phyloP scores from a whole-genome alignment of 2,329 filamentous ascomycete genomes.

The Aureobasidium sp. region DNA sequence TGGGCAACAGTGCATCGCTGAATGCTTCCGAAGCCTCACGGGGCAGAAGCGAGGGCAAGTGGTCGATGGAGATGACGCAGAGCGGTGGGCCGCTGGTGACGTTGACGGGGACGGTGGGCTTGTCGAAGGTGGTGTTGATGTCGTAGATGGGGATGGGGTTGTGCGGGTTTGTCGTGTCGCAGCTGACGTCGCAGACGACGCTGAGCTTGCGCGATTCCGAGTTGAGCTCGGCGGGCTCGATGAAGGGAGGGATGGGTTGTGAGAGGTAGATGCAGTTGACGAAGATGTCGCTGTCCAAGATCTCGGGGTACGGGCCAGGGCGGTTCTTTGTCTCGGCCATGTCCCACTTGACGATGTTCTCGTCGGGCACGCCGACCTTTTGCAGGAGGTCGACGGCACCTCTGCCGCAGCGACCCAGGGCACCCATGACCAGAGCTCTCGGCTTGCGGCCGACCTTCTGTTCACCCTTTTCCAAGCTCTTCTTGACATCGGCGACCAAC shows the following conservation, averaged over 20 bases:
- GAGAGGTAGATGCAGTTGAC: conserved; percentile 87
- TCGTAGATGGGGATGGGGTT: conserved; percentile 75
- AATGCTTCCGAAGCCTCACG: conserved; percentile 84
- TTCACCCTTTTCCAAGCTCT: conserved; percentile 58
- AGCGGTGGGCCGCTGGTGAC: conserved; percentile 55
- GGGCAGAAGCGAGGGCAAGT: conserved; percentile 74
- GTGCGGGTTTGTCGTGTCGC: conserved; percentile 66
- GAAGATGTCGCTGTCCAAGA: conserved; percentile 40
- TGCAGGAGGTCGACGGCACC: conserved; percentile 76
- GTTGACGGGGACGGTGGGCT: conserved; percentile 74
- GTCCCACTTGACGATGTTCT: conserved; percentile 68
- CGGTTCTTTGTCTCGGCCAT: conserved; percentile 69
- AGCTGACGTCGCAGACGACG: conserved; percentile 65
- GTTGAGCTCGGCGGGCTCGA: conserved; percentile 63
- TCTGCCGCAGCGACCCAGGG: conserved; percentile 66
- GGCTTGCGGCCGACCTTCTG: conserved; percentile 62
- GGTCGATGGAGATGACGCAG: conserved; percentile 81
- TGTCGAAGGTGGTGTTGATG: conserved; percentile 77
- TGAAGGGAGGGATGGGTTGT: conserved; percentile 71
- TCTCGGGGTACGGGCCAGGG: conserved; percentile 33
- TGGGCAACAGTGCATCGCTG: conserved; percentile 69
- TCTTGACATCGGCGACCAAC: conserved; percentile 68
- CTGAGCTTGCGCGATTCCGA: conserved; percentile 62
- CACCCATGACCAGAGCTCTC: conserved; percentile 76
- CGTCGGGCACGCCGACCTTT: conserved; percentile 63